phyloP scores from a whole-genome alignment of 768 basidiomycete species.

The Suillus subluteus region DNA sequence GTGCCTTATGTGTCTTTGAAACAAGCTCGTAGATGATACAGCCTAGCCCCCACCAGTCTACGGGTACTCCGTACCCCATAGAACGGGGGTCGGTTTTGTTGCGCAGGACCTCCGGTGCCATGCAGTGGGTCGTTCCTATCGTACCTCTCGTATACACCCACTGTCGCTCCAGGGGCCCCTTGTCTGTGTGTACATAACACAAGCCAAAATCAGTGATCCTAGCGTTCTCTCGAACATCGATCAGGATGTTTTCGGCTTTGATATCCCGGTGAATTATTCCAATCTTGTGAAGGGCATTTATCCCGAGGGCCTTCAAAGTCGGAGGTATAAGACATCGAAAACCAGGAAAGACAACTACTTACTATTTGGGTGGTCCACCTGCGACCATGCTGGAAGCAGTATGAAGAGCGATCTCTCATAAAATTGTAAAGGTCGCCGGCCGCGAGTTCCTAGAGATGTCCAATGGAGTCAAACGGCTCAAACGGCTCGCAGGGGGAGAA shows the following conservation, averaged over 20 bases:
- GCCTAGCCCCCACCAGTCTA: neutral
- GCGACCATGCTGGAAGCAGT: neutral
- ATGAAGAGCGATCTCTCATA: conserved; percentile 24
- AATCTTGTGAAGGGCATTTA: conserved; percentile 52
- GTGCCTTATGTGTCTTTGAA: neutral
- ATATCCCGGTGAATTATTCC: conserved; percentile 72
- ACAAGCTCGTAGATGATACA: neutral
- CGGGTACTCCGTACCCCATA: neutral
- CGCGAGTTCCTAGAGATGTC: conserved; percentile 42
- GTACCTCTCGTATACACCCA: neutral
- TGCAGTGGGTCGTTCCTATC: neutral
- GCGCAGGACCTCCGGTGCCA: neutral
- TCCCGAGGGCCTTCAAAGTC: conserved; percentile 37
- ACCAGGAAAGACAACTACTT: conserved; percentile 10
- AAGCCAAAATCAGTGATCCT: neutral
- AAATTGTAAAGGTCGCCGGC: conserved; percentile 38
- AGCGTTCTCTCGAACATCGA: neutral
- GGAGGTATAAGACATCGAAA: conserved; percentile 6
- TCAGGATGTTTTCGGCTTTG: conserved; percentile 35
- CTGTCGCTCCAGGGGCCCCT: neutral
- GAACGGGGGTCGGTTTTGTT: neutral
- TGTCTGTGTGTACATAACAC: neutral
- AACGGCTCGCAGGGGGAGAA: neutral
- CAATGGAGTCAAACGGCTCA: neutral
- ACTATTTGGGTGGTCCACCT: conserved; percentile 46